phyloP scores from a whole-genome alignment of 768 basidiomycete species.

The Suillus americanus region DNA sequence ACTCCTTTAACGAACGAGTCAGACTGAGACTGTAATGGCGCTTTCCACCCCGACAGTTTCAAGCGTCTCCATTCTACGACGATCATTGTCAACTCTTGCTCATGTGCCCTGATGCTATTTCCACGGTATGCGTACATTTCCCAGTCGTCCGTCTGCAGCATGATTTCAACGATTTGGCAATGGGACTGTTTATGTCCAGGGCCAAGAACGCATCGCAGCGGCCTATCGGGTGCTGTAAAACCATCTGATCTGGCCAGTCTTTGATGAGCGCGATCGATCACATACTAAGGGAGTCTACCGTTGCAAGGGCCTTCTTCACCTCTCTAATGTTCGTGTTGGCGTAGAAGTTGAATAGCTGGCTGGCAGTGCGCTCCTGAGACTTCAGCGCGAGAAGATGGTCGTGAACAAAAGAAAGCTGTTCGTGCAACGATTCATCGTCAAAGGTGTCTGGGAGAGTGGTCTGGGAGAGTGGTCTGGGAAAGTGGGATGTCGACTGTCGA shows the following conservation, averaged over 20 bases:
- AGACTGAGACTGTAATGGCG: conserved; percentile 71
- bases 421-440: conserved; percentile 50
- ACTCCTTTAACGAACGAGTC: conserved; percentile 40
- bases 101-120: conserved; percentile 72
- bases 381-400: conserved; percentile 36
- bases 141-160: conserved; percentile 93
- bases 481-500: conserved; percentile 31
- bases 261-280: conserved; percentile 57
- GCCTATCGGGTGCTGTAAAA: conserved; percentile 78
- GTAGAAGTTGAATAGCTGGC: conserved; percentile 71
- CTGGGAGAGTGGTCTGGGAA: too few relatives aligned
- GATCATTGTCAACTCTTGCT: conserved; percentile 61
- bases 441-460: conserved; percentile 41
- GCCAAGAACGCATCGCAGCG: conserved; percentile 67
- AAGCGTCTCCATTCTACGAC: conserved; percentile 90
- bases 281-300: conserved; percentile 49
- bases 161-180: conserved; percentile 81
- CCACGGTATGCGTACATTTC: conserved; percentile 91
- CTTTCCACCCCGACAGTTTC: conserved; percentile 87
- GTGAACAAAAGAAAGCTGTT: conserved; percentile 53
- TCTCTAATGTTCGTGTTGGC: conserved; percentile 72
- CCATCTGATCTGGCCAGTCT: conserved; percentile 98
- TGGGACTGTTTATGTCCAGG: conserved; percentile 63
- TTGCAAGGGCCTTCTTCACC: conserved; percentile 54
- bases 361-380: conserved; percentile 15